These are phyloP conservation scores for Wickerhamiella musiphila DNA, from an alignment of 805 yeast species.

Conservation along the genomic window DNA sequence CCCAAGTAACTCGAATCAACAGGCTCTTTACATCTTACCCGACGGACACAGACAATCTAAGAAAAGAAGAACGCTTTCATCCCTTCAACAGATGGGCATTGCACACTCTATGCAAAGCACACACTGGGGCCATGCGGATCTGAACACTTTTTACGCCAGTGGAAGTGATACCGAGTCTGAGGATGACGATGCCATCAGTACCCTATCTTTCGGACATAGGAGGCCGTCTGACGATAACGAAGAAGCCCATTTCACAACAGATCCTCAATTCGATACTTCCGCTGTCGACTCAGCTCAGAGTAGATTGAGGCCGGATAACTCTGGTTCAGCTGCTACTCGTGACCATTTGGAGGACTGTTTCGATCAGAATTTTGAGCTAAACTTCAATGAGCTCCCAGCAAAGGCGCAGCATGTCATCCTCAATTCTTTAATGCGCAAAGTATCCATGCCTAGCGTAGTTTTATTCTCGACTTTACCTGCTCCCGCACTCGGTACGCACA, in stretches of 20 bases:
- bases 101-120: constrained; percentile 50
- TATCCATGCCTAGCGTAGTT: constrained; percentile 50
- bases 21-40: constrained; percentile 11
- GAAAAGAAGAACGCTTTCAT: constrained; percentile 30
- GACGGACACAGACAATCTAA: constrained; percentile 5
- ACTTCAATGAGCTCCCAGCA: constrained; percentile 81
- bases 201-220: background rate
- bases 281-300: background rate
- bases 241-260: background rate
- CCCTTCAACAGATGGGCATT: constrained; percentile 59
- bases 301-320: background rate
- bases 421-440: constrained; percentile 62
- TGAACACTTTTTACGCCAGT: constrained; percentile 9
- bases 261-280: background rate
- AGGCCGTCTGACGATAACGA: constrained; percentile 14
- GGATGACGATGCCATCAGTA: constrained; percentile 1
- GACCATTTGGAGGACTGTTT: background rate
- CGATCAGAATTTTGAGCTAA: constrained; percentile 14
- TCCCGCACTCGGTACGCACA: constrained; percentile 70
- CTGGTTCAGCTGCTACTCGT: background rate
- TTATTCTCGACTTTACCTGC: constrained; percentile 83
- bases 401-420: constrained; percentile 77
- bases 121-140: constrained; percentile 5
- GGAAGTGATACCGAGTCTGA: constrained; percentile 15
- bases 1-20: constrained; percentile 3